These are phyloP conservation scores for Agrostemma githago DNA, from an alignment of 148 eudicot genomes.

Conservation along the genomic window DNA sequence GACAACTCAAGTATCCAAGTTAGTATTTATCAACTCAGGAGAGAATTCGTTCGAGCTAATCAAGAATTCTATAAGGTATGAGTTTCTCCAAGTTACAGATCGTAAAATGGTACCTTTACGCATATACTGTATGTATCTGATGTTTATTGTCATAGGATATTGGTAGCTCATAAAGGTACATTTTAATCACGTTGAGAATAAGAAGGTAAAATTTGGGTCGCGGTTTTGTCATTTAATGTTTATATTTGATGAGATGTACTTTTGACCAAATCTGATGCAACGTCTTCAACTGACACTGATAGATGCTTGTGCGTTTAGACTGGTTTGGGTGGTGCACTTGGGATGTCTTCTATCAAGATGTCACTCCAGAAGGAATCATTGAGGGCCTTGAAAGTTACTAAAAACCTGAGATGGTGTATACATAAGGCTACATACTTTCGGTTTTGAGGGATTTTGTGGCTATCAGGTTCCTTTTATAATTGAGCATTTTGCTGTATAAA, in stretches of 20 bases:
- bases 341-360: constrained; percentile 67
- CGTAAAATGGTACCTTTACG: neutral
- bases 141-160: constrained; percentile 33
- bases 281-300: constrained; percentile 1
- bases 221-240: neutral
- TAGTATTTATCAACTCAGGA: constrained; percentile 51
- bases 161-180: constrained; percentile 56
- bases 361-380: constrained; percentile 46
- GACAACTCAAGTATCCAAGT: constrained; percentile 38
- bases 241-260: neutral
- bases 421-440: neutral
- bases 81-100: constrained; percentile 16
- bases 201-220: constrained; percentile 41
- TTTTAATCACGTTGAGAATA: constrained; percentile 48
- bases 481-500: neutral
- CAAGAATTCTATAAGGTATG: constrained; percentile 47
- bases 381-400: constrained; percentile 53
- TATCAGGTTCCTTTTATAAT: constrained; percentile 9
- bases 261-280: neutral
- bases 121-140: neutral
- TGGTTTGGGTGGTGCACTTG: constrained; percentile 78
- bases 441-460: neutral
- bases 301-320: constrained; percentile 58
- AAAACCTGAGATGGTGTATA: neutral
- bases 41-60: constrained; percentile 52